These are phyloP conservation scores for Xylaria intraflava DNA, from an alignment of 495 filamentous ascomycete genomes.

Conservation along the genomic window DNA sequence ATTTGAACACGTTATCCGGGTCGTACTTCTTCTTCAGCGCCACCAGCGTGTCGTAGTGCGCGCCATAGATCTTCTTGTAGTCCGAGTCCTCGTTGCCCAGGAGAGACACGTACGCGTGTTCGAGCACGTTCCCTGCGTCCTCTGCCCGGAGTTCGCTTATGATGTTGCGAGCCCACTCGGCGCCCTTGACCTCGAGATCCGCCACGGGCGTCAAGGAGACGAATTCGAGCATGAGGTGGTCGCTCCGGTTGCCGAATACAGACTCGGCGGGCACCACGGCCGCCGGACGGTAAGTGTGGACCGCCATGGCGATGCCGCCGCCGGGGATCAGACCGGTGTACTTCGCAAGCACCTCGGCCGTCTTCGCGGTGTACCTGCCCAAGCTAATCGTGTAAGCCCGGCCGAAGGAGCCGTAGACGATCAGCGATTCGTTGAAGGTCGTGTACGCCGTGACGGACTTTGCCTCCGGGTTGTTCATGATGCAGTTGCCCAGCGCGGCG, in stretches of 20 bases:
- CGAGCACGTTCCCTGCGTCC: conserved; percentile 1
- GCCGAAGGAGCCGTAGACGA: conserved; percentile 1
- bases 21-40: conserved; percentile 49
- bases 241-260: conserved; percentile 1
- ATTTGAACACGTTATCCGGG: conserved; percentile 48
- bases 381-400: background rate
- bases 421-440: conserved; percentile 1
- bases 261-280: background rate
- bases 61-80: conserved; percentile 36
- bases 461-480: conserved; percentile 4
- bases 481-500: background rate
- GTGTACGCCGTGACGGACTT: background rate
- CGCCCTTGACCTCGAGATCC: background rate
- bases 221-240: conserved; percentile 4
- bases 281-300: background rate
- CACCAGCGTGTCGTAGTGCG: conserved; percentile 39
- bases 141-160: background rate
- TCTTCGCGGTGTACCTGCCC: background rate
- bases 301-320: background rate
- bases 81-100: conserved; percentile 23
- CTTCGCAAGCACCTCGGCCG: conserved; percentile 4
- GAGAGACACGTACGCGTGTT: conserved; percentile 1
- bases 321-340: background rate
- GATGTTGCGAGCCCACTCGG: background rate
- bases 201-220: background rate